A percentile compares a stretch with the other conserved stretches of the same genome.
Conservation (phyloP, 805 yeast species). For the Kuraishia molischiana region DNA sequence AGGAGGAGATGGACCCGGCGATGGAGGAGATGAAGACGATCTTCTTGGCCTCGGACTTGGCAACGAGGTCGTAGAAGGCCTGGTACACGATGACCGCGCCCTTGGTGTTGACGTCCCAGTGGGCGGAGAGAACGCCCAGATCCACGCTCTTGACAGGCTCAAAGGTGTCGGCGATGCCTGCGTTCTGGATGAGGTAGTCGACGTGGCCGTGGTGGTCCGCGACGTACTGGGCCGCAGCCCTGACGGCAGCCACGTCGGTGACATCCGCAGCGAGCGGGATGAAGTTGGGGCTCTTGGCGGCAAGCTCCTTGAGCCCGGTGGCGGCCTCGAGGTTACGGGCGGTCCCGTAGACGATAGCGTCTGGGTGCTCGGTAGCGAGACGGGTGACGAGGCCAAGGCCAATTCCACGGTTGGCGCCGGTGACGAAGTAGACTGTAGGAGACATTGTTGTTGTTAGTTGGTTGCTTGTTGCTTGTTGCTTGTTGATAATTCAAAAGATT, state of each 20-base stretch:
- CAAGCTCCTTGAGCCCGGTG: not conserved
- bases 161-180: not conserved
- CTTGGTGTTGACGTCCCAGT: conserved; percentile 12
- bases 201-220: not conserved
- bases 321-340: not conserved
- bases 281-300: not conserved
- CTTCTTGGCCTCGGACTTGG: conserved; percentile 13
- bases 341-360: not conserved
- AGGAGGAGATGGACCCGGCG: conserved; percentile 15
- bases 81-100: conserved; percentile 14
- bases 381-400: not conserved
- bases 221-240: not conserved
- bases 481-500: no score
- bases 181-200: conserved; percentile 1
- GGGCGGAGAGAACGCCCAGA: conserved; percentile 1
- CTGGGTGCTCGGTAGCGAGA: not conserved
- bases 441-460: not conserved
- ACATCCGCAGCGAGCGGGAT: not conserved
- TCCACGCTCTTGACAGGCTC: not conserved
- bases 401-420: conserved; percentile 4
- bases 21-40: conserved; percentile 17
- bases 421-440: conserved; percentile 2
- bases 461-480: no score
- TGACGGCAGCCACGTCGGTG: not conserved
- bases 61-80: conserved; percentile 11